Evolutionary conservation across 768 basidiomycete genomes (phyloP), one percentile per base, ranked within the genome.

Genomic region (Boletus speciosus): DNA sequence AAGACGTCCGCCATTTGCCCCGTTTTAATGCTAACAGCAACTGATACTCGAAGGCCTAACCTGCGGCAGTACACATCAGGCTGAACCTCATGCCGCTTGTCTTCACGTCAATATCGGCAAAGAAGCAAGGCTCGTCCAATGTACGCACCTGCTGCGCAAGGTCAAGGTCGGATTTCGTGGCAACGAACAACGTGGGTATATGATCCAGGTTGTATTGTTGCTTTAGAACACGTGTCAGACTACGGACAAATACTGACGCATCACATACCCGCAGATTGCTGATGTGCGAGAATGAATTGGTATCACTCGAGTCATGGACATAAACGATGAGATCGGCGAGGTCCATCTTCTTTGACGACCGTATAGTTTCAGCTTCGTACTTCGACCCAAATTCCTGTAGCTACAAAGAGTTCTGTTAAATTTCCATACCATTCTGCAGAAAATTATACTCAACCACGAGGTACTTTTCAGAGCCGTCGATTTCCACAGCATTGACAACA

Each of bases 141-240:
- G 25, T 27, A 52, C 78, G 57, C 53, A 88, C 92, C 81, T 97
- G 96, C 61, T 95, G 82, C 11, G 96, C 96, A 47, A 99, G 84
- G 71, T 99, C 96, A 27, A 97, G 81, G 70, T 99, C 96, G 6
- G 93, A 95, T 74, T 99, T 99, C 37, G 96, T 98, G n/a, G 96
- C 96, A 25, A 99, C 94, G 69, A 98, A 98, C 36, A 98, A 74
- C 11, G 91, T 94, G 25, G 96, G 95, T 68, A 98, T 91, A 69
- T 93, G 89, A 68, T 98, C 93, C 31, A 97, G 76, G 60, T 83
- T 93, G 69, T 98, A 96, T 81, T 95, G 93, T 91, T 98, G 95
- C 93, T 97, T 72, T 35, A 49, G 42, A 52, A 66, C 35, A 37
- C 43, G 42, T 60, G 57, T 62, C 61, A 66, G 62, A 54, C 34